Conservation (phyloP, 352 stramenopile genomes). For the Blastocystis sp. region DNA sequence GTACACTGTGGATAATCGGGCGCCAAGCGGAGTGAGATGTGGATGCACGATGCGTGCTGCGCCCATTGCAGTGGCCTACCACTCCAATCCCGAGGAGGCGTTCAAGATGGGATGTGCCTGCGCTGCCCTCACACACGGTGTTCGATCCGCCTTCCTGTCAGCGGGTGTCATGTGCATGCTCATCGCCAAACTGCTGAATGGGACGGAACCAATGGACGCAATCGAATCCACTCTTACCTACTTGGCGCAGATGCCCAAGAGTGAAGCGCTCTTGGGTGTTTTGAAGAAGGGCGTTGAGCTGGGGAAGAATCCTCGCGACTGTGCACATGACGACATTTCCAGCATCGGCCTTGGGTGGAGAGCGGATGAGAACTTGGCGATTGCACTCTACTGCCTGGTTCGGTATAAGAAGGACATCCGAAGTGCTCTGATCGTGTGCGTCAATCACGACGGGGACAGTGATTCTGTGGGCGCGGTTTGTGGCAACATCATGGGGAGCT, state of each 20-base stretch:
- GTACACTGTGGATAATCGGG: not conserved
- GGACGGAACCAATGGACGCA: not conserved
- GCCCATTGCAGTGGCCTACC: not conserved
- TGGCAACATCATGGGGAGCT: constrained; percentile 1
- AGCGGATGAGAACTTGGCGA: constrained; percentile 15
- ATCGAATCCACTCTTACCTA: not conserved
- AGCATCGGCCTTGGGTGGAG: constrained; percentile 1
- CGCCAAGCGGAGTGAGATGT: not conserved
- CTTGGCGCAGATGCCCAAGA: not conserved
- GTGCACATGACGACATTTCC: not conserved
- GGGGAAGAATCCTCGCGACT: not conserved
- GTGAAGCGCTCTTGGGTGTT: not conserved
- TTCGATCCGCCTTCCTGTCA: not conserved
- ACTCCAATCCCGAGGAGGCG: not conserved
- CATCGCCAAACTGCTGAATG: not conserved
- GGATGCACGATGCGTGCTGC: not conserved
- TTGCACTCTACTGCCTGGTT: not conserved
- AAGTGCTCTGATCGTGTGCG: not conserved
- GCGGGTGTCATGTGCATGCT: constrained; percentile 19
- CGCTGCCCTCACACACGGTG: constrained; percentile 1
- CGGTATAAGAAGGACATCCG: not conserved
- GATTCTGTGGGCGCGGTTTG: constrained; percentile 7
- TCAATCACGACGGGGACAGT: constrained; percentile 18
- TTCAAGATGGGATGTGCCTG: not conserved
- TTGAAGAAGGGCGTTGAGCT: constrained; percentile 6